A percentile compares a stretch with the other conserved stretches of the same genome.
Evolutionary conservation across 2,329 filamentous ascomycete species (phyloP).

Genomic region (Trichophyton rubrum): DNA sequence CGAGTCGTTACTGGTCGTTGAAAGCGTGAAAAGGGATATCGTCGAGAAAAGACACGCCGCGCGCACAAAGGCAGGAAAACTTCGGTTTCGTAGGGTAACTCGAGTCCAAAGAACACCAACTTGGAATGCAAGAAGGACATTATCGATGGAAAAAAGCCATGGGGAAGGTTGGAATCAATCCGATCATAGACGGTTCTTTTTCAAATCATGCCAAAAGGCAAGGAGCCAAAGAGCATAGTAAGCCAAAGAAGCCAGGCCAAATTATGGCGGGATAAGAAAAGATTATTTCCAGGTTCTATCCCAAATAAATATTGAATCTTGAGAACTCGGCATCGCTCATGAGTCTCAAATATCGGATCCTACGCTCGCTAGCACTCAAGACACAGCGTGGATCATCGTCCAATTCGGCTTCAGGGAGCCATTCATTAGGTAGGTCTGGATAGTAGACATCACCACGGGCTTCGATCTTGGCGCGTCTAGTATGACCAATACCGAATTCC

Average conservation of each 20-base stretch:
- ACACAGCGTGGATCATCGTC: slow-evolving; percentile 27
- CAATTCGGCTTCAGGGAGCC: slow-evolving; percentile 24
- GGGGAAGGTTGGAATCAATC: not conserved
- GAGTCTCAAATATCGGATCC: slow-evolving; percentile 25
- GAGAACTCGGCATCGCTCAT: slow-evolving; percentile 13
- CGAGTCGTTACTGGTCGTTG: not conserved
- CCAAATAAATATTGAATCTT: slow-evolving; percentile 8
- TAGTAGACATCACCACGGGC: slow-evolving; percentile 14
- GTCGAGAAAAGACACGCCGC: not conserved
- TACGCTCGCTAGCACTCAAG: slow-evolving; percentile 23
- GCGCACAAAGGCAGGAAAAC: not conserved
- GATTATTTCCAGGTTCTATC: not conserved
- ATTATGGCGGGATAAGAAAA: not conserved
- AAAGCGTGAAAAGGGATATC: not conserved
- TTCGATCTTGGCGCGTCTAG: slow-evolving; percentile 10
- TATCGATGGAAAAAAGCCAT: not conserved
- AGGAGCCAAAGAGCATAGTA: not conserved
- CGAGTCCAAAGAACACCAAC: not conserved
- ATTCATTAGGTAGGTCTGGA: slow-evolving; percentile 27
- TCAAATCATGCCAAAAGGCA: not conserved
- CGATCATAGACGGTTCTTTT: not conserved
- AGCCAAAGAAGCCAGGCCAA: slow-evolving; percentile 1
- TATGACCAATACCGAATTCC: slow-evolving; percentile 19
- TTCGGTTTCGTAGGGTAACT: not conserved
- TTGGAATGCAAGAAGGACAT: not conserved